A percentile compares a stretch with the other conserved stretches of the same genome.
Evolutionary conservation across 1,284 basidiomycete genomes (phyloP).

Genomic region (Trichosporon ovoides): DNA sequence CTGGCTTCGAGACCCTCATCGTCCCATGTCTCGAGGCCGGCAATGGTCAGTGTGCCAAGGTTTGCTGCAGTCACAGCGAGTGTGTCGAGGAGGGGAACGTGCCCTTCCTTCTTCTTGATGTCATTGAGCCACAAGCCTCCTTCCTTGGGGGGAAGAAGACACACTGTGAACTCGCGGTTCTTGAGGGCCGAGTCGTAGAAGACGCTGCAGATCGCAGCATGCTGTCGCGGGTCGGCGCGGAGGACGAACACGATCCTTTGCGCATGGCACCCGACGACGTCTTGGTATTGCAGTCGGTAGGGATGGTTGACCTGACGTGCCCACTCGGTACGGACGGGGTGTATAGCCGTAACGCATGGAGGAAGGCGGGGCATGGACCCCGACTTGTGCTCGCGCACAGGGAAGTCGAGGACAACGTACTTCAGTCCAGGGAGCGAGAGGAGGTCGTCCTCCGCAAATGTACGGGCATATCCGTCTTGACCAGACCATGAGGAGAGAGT

Average conservation of each 20-base stretch:
- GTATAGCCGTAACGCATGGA: neutral
- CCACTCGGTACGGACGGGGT: neutral
- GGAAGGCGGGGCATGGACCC: neutral
- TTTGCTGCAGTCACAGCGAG: neutral
- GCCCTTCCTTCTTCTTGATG: neutral
- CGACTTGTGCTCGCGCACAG: neutral
- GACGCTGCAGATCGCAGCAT: neutral
- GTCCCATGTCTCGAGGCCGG: conserved; percentile 1
- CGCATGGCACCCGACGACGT: neutral
- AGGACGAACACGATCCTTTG: conserved; percentile 2
- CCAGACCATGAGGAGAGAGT: neutral
- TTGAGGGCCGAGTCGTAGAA: neutral
- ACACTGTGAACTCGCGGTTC: neutral
- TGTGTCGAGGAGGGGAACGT: neutral
- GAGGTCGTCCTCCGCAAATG: neutral
- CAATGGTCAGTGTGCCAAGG: conserved; percentile 1
- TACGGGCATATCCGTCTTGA: neutral
- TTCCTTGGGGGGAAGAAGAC: neutral
- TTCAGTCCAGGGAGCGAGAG: neutral
- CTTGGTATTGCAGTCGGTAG: neutral
- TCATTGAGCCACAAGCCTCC: neutral
- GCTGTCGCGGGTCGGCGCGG: neutral
- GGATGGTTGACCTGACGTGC: neutral
- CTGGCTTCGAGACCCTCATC: neutral
- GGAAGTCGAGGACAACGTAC: neutral